A percentile compares a stretch with the other conserved stretches of the same genome.
phyloP scores from a whole-genome alignment of 192 early-diverging fungal species.

The Kickxella alabastrina region DNA sequence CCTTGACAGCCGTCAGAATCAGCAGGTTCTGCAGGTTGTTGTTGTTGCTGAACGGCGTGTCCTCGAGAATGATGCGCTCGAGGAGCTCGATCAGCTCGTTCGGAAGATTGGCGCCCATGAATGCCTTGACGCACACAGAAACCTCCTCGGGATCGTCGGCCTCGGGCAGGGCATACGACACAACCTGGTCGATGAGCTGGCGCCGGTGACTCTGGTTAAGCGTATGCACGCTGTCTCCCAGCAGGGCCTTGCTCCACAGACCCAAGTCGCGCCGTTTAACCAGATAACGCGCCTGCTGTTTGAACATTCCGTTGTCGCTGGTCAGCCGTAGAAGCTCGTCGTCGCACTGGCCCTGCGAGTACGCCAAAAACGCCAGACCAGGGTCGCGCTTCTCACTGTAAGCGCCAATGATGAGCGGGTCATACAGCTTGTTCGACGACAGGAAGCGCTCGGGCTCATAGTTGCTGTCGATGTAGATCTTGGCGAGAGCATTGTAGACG shows the following conservation, averaged over 20 bases:
- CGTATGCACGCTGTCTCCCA: conserved; percentile 64
- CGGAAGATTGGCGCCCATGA: conserved; percentile 94
- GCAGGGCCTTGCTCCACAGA: conserved; percentile 82
- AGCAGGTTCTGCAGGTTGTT: conserved; percentile 95
- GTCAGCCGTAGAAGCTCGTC: conserved; percentile 92
- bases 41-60: conserved; percentile 90
- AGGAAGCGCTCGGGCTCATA: conserved; percentile 97
- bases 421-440: conserved; percentile 69
- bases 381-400: conserved; percentile 99
- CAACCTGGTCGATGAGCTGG: conserved; percentile 90
- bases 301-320: conserved; percentile 98
- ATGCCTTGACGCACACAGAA: conserved; percentile 95
- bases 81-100: conserved; percentile 96
- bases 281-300: conserved; percentile 96
- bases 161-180: conserved; percentile 88
- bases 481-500: conserved; percentile 97
- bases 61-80: conserved; percentile 94
- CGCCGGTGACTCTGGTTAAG: conserved; percentile 67
- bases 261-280: conserved; percentile 80
- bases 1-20: conserved; percentile 95
- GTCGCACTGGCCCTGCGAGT: conserved; percentile 93
- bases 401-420: conserved; percentile 89
- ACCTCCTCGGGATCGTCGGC: conserved; percentile 97
- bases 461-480: conserved; percentile 99
- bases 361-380: conserved; percentile 90